Base-by-base conservation (phyloP, 2,329 filamentous ascomycete species). In the Hypomyces perniciosus region DNA sequence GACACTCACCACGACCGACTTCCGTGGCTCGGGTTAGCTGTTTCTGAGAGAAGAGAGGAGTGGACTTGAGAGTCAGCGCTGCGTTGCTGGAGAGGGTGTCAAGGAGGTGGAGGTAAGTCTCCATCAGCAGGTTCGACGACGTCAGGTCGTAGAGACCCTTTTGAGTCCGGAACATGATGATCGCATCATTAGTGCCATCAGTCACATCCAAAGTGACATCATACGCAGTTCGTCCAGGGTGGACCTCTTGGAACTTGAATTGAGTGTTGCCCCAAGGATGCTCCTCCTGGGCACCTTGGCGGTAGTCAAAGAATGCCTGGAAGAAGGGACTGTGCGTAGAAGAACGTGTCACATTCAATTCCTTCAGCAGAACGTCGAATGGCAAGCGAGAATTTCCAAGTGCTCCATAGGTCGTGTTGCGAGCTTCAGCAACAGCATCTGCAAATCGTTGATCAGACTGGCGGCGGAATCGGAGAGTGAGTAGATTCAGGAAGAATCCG, bases 401-500 rank as follows among this genome's bases (percentile, higher is more conserved):
- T 0, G 72, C 76, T 0, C 43, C 48, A 26, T 72, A 65, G 2
- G 20, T 60, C 53, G 30, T 61, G 34, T 47, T 43, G 1, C 64
- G 57, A 0, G 62, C 56, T 26, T 58, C 50, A 4, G 37, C 40
- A 8, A 58, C 30, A 4, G 57, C 50, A 4, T 61, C 54, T 6
- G 45, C 30, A 35, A 68, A 62, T 35, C n/a, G 43, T 60, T 57
- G 46, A 6, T 30, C 40, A n/a, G 39, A 13, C 10, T 54, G n/a
- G 7, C 54, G 50, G 60, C 59, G 58, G 51, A 78, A 71, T 1
- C 65, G 63, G 1, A 80, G 43, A 2, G 78, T 68, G 1, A 81
- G 60, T 0, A 79, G 57, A 51, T 81, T 80, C 2, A 80, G 52
- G 38, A 74, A 73, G 39, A 70, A 60, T 2, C 78, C 78, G 1